A percentile compares a stretch with the other conserved stretches of the same genome.
These are phyloP conservation scores for Dictyophora rubrovolvata DNA, from an alignment of 768 basidiomycete species.

Conservation along the genomic window DNA sequence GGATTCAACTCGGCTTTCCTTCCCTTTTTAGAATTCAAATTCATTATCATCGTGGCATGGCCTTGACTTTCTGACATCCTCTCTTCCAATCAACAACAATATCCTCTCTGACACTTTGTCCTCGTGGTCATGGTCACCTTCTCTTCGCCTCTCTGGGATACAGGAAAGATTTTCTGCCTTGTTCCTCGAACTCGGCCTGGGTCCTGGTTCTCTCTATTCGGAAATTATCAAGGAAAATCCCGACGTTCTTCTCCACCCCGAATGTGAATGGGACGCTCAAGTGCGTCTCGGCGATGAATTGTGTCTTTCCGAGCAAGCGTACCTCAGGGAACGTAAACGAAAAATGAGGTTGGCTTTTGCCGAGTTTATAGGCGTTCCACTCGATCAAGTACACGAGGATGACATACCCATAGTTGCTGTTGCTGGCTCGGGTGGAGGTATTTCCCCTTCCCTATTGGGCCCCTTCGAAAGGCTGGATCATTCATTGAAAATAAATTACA, in stretches of 20 bases:
- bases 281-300: constrained; percentile 22
- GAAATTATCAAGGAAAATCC: constrained; percentile 15
- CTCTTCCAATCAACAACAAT: constrained; percentile 9
- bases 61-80: constrained; percentile 11
- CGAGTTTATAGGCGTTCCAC: constrained; percentile 16
- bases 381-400: constrained; percentile 17
- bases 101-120: constrained; percentile 7
- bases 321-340: constrained; percentile 16
- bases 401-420: constrained; percentile 23
- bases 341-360: constrained; percentile 19
- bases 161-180: constrained; percentile 13
- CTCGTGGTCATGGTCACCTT: constrained; percentile 14
- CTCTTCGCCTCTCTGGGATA: constrained; percentile 3
- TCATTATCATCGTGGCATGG: constrained; percentile 10
- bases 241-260: constrained; percentile 17
- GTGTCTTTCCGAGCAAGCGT: constrained; percentile 19
- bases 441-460: not conserved
- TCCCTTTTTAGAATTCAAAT: not conserved
- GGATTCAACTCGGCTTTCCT: not conserved
- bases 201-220: constrained; percentile 17
- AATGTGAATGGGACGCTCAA: constrained; percentile 20
- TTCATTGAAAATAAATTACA: not conserved
- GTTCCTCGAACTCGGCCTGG: constrained; percentile 14
- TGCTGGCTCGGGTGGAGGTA: constrained; percentile 21
- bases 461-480: not conserved